Base-by-base conservation (phyloP, 257 asterid genomes). In the Gynochthodes officinalis region DNA sequence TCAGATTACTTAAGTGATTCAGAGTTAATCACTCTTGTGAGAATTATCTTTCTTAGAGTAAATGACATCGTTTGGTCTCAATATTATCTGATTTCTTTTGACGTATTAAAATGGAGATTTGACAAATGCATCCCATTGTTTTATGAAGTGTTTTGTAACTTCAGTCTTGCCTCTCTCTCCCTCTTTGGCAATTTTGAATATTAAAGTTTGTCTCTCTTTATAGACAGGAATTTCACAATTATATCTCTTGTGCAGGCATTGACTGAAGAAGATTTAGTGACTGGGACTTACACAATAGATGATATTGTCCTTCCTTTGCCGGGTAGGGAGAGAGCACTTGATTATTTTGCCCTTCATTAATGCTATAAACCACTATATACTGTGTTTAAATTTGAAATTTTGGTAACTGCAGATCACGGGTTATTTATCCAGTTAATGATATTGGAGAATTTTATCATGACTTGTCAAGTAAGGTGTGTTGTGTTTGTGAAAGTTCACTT, bases 261-360 rank as follows among this genome's bases (percentile, higher is more conserved):
- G 57, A 75, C 79, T 55, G 92, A 89, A 78, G 96, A 89, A 74
- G 97, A 94, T 84, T 61, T 94, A 70, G 76, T 53, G 74, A 80
- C 95, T 78, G 96, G 85, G 69, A 87, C 83, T 62, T 94, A 88
- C 79, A 70, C 84, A 1, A 58, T 85, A 72, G 88, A 94, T 9
- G 97, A 94, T 74, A 74, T 94, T 44, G 86, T 94, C 78, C 97
- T 94, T 82, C 99, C 99, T 81, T 86, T 94, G 76, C 97, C 99
- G 99, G 99, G 97, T 94, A 85, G 79, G 70, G 65, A 72, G 69
- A 69, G 75, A 62, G n/a, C n/a, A 37, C 71, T 62, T 59, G 25
- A 73, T 69, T 58, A 27, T 30, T 70, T 53, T 52, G 58, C 63
- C 39, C 35, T 52, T 66, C 66, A 63, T 71, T 50, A n/a, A 55